A percentile compares a stretch with the other conserved stretches of the same genome.
phyloP scores from a whole-genome alignment of 345 rosid species.

The Gossypium rotundifolium region DNA sequence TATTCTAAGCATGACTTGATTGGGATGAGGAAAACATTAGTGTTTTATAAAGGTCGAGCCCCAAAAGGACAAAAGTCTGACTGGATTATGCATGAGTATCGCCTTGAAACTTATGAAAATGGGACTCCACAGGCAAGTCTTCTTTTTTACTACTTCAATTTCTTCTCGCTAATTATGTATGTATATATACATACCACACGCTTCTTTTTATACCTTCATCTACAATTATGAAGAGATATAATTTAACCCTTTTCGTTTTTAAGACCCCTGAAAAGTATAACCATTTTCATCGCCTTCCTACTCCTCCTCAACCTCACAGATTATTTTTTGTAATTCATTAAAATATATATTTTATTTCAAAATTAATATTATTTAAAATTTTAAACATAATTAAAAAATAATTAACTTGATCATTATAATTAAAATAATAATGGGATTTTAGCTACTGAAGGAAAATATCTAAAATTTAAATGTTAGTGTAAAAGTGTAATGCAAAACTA shows the following conservation, averaged over 20 bases:
- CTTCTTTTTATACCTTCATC: too few species aligned
- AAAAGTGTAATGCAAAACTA: too few species aligned
- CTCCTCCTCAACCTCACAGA: not conserved
- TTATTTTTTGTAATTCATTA: too few species aligned
- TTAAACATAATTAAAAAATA: too few species aligned
- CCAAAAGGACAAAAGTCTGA: slow-evolving; percentile 94
- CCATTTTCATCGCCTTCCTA: not conserved
- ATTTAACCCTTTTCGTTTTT: not conserved
- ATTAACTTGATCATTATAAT: too few species aligned
- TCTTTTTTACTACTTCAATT: not conserved
- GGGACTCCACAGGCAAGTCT: slow-evolving; percentile 61
- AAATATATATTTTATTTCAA: too few species aligned
- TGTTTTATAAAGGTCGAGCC: slow-evolving; percentile 89
- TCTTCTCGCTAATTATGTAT: too few species aligned
- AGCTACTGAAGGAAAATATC: too few species aligned
- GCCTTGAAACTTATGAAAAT: slow-evolving; percentile 90
- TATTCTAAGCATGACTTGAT: slow-evolving; percentile 70
- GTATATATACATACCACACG: not conserved
- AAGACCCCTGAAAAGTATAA: not conserved
- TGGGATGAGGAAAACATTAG: slow-evolving; percentile 96
- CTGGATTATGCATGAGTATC: slow-evolving; percentile 98
- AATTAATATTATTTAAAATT: too few species aligned
- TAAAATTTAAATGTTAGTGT: too few species aligned
- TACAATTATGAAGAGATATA: too few species aligned
- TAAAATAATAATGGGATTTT: too few species aligned